These are phyloP conservation scores for Neoarthrinium moseri DNA, from an alignment of 2,329 filamentous ascomycete genomes.

Conservation along the genomic window DNA sequence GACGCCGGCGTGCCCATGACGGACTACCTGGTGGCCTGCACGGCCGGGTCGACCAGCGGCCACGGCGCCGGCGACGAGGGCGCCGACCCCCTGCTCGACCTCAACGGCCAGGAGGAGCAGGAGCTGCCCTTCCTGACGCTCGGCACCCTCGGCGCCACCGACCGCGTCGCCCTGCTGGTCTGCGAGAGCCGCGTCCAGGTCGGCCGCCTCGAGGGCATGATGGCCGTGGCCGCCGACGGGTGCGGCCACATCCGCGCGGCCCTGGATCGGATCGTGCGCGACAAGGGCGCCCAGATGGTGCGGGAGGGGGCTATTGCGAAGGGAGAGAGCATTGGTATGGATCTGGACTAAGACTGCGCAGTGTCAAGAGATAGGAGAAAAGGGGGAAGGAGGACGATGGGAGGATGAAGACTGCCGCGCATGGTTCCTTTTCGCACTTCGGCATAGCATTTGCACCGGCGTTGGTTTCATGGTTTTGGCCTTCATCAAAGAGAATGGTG, in stretches of 20 bases:
- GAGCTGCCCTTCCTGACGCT: constrained; percentile 89
- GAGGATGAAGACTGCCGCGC: neutral
- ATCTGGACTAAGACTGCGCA: constrained; percentile 40
- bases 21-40: constrained; percentile 86
- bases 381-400: neutral
- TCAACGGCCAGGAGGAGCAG: constrained; percentile 78
- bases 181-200: constrained; percentile 90
- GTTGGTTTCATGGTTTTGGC: no score
- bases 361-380: neutral
- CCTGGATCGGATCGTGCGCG: constrained; percentile 75
- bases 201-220: constrained; percentile 81
- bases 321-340: constrained; percentile 49
- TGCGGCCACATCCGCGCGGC: constrained; percentile 83
- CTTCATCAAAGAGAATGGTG: no score
- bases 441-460: no score
- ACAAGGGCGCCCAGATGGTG: constrained; percentile 65
- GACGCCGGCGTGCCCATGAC: constrained; percentile 96
- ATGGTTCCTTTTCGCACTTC: no score
- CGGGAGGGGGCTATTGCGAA: constrained; percentile 51
- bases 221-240: constrained; percentile 87
- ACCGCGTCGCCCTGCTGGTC: constrained; percentile 75
- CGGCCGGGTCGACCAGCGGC: constrained; percentile 74
- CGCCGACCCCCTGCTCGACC: constrained; percentile 76
- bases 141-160: constrained; percentile 71
- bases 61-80: constrained; percentile 63